phyloP scores from a whole-genome alignment of 2,329 filamentous ascomycete species.

The Colletotrichum orchidophilum region DNA sequence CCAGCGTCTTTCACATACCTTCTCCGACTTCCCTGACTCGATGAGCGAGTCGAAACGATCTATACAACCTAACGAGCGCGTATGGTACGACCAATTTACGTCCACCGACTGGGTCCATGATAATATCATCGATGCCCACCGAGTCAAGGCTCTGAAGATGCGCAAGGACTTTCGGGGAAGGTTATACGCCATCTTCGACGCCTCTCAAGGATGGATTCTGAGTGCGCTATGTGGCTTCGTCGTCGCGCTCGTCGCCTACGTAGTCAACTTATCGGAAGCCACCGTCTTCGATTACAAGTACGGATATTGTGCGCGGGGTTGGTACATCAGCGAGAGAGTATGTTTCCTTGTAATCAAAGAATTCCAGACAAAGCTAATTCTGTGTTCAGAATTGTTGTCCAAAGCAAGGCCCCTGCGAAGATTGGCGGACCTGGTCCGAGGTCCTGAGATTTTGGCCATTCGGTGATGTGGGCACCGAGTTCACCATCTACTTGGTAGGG shows the following conservation, averaged over 20 bases:
- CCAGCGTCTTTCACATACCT: constrained; percentile 68
- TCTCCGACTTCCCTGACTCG: constrained; percentile 66
- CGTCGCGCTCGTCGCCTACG: constrained; percentile 86
- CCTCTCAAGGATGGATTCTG: constrained; percentile 92
- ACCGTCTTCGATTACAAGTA: constrained; percentile 91
- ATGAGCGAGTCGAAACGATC: constrained; percentile 72
- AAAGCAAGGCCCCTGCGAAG: constrained; percentile 59
- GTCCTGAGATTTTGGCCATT: constrained; percentile 55
- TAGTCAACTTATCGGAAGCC: constrained; percentile 87
- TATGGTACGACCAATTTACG: constrained; percentile 99
- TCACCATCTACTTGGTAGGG: constrained; percentile 75
- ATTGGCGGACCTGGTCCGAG: constrained; percentile 67
- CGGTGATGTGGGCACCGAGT: constrained; percentile 75
- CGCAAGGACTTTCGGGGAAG: constrained; percentile 88
- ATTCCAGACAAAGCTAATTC: constrained; percentile 26
- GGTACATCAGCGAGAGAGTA: constrained; percentile 79
- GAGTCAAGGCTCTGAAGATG: constrained; percentile 82
- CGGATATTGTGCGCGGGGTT: constrained; percentile 79
- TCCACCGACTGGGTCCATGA: constrained; percentile 99
- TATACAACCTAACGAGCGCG: constrained; percentile 81
- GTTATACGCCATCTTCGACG: constrained; percentile 80
- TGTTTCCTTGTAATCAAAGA: constrained; percentile 25
- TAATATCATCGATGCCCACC: constrained; percentile 91
- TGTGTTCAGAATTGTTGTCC: constrained; percentile 61
- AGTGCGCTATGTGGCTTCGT: constrained; percentile 89